A percentile compares a stretch with the other conserved stretches of the same genome.
phyloP scores from a whole-genome alignment of 1,139 yeast species.

The Blastobotrys apis region DNA sequence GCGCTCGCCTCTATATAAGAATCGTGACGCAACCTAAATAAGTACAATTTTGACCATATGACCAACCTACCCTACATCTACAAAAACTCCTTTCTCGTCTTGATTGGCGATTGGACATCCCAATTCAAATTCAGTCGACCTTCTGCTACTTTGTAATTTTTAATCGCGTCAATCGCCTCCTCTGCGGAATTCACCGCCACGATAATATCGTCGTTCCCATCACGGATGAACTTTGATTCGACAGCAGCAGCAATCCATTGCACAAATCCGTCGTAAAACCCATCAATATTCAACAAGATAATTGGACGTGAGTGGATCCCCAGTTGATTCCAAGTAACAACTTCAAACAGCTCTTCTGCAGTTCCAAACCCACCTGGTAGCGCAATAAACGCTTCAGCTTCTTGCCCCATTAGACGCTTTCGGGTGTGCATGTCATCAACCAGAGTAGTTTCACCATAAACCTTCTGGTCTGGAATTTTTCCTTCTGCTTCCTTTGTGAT shows the following conservation, averaged over 20 bases:
- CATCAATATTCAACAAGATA: conserved; percentile 70
- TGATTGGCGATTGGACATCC: conserved; percentile 35
- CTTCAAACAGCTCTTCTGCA: conserved; percentile 83
- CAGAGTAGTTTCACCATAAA: conserved; percentile 74
- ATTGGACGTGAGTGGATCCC: conserved; percentile 82
- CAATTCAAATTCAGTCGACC: conserved; percentile 75
- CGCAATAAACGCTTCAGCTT: conserved; percentile 83
- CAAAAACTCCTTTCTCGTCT: conserved; percentile 7
- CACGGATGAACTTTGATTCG: conserved; percentile 61
- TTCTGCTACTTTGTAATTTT: conserved; percentile 60
- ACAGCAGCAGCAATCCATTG: conserved; percentile 41
- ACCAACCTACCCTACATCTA: not conserved
- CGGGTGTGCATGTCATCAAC: conserved; percentile 90
- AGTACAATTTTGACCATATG: no score
- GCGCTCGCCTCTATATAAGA: no score
- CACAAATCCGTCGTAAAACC: conserved; percentile 71
- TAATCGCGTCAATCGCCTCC: conserved; percentile 48
- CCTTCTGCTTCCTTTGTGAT: conserved; percentile 65
- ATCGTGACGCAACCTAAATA: no score
- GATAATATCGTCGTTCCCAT: conserved; percentile 62
- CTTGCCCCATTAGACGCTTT: conserved; percentile 80
- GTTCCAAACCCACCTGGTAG: conserved; percentile 94
- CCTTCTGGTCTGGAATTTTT: conserved; percentile 48
- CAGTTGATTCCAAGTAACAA: conserved; percentile 85
- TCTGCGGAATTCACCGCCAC: conserved; percentile 62